These are phyloP conservation scores for Aspergillus saccharolyticus DNA, from an alignment of 495 filamentous ascomycete genomes.

Conservation along the genomic window DNA sequence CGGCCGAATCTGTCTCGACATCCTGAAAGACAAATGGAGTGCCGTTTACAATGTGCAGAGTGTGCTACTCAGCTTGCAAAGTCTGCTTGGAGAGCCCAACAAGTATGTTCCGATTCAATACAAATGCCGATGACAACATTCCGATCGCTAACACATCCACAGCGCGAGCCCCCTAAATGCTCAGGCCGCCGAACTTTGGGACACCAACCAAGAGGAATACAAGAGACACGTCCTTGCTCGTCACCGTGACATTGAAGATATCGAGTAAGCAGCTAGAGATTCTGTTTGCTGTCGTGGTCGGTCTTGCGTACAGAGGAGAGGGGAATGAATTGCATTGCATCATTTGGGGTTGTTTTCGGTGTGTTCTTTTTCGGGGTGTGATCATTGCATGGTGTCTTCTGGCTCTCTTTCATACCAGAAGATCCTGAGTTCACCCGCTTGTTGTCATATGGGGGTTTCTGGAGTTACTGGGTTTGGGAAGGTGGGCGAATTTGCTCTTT, in stretches of 20 bases:
- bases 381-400: conserved; percentile 1
- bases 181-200: conserved; percentile 94
- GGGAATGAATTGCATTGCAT: conserved; percentile 21
- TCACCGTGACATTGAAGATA: conserved; percentile 57
- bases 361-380: conserved; percentile 14
- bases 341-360: conserved; percentile 8
- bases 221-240: conserved; percentile 66
- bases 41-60: conserved; percentile 91
- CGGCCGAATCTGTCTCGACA: conserved; percentile 90
- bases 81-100: conserved; percentile 93
- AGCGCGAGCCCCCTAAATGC: conserved; percentile 94
- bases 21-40: conserved; percentile 98
- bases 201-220: conserved; percentile 81
- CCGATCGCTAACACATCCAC: conserved; percentile 14
- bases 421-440: neutral
- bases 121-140: neutral
- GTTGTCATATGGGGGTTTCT: conserved; percentile 17
- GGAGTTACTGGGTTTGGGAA: conserved; percentile 26
- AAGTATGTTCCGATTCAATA: conserved; percentile 57
- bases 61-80: conserved; percentile 89
- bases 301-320: neutral
- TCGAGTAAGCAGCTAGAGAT: conserved; percentile 39
- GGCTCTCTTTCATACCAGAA: neutral
- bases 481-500: conserved; percentile 8
- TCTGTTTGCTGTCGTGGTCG: neutral